These are phyloP conservation scores for Clavariopsis aquatica DNA, from an alignment of 495 filamentous ascomycete species.

Conservation along the genomic window DNA sequence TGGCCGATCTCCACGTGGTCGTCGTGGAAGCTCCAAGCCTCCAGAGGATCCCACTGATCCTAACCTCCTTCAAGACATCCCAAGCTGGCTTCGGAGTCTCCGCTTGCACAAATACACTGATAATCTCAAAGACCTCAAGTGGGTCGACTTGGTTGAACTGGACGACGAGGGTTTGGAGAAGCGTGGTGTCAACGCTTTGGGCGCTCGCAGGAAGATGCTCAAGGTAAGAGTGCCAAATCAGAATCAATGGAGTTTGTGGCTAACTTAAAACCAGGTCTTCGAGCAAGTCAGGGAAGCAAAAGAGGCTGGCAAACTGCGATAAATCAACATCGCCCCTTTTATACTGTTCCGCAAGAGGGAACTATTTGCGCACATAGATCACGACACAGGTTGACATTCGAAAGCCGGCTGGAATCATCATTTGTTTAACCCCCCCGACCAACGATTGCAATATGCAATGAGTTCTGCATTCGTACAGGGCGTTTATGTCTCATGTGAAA, in stretches of 20 bases:
- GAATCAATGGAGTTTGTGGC: conserved; percentile 2
- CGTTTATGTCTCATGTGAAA: conserved; percentile 9
- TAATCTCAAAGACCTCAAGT: conserved; percentile 93
- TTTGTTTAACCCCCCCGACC: neutral
- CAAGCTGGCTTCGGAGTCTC: conserved; percentile 91
- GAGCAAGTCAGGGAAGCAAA: conserved; percentile 76
- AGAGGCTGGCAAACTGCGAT: conserved; percentile 41
- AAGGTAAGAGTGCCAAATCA: no score
- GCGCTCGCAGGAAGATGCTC: conserved; percentile 95
- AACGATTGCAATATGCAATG: neutral
- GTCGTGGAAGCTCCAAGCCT: conserved; percentile 92
- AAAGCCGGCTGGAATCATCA: conserved; percentile 8
- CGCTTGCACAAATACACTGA: conserved; percentile 98
- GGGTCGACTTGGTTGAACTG: conserved; percentile 89
- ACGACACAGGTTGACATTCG: conserved; percentile 5
- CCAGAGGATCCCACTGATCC: conserved; percentile 97
- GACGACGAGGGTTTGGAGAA: conserved; percentile 93
- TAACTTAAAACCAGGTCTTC: conserved; percentile 34
- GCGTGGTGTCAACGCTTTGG: conserved; percentile 90
- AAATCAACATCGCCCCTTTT: neutral
- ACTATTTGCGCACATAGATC: conserved; percentile 21
- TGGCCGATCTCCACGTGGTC: conserved; percentile 87
- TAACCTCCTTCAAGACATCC: conserved; percentile 88
- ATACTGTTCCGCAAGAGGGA: neutral
- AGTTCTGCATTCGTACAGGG: conserved; percentile 8